Evolutionary conservation across 345 rosid species (phyloP).

Genomic region (Geranium rotundifolium): DNA sequence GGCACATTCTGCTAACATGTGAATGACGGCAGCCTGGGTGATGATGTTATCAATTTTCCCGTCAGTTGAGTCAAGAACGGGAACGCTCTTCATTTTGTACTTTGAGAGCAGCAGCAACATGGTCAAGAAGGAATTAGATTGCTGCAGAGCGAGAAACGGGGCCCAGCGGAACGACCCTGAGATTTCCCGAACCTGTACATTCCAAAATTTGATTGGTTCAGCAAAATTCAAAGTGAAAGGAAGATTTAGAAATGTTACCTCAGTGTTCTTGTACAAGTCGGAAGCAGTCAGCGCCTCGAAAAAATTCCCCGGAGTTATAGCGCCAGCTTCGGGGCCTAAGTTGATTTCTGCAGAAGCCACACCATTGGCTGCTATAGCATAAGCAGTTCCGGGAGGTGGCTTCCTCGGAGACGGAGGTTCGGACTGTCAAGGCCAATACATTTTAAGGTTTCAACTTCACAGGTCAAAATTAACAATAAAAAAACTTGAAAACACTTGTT

Average conservation of each 20-base stretch:
- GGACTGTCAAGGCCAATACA: conserved; percentile 31
- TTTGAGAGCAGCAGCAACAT: conserved; percentile 90
- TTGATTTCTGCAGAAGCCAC: conserved; percentile 24
- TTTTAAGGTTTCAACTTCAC: background rate
- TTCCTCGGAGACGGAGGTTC: conserved; percentile 92
- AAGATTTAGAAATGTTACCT: conserved; percentile 25
- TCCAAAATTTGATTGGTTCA: background rate
- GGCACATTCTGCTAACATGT: conserved; percentile 88
- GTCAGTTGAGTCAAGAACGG: conserved; percentile 56
- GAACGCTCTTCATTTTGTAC: conserved; percentile 97
- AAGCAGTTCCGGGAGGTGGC: conserved; percentile 34
- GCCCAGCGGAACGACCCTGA: conserved; percentile 98
- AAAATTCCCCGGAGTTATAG: conserved; percentile 77
- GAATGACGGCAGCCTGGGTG: conserved; percentile 93
- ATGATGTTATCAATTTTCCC: conserved; percentile 72
- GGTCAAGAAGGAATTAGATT: conserved; percentile 80
- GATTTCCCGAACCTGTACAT: conserved; percentile 73
- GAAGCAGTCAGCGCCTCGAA: conserved; percentile 80
- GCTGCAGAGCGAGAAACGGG: conserved; percentile 94
- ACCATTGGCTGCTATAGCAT: conserved; percentile 47
- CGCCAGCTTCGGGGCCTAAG: conserved; percentile 64
- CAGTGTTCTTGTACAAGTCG: conserved; percentile 64
- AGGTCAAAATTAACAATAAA: background rate
- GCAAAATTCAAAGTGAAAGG: background rate
- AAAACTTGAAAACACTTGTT: too few relatives aligned